phyloP scores from a whole-genome alignment of 345 rosid species.

The Hypericum perforatum region DNA sequence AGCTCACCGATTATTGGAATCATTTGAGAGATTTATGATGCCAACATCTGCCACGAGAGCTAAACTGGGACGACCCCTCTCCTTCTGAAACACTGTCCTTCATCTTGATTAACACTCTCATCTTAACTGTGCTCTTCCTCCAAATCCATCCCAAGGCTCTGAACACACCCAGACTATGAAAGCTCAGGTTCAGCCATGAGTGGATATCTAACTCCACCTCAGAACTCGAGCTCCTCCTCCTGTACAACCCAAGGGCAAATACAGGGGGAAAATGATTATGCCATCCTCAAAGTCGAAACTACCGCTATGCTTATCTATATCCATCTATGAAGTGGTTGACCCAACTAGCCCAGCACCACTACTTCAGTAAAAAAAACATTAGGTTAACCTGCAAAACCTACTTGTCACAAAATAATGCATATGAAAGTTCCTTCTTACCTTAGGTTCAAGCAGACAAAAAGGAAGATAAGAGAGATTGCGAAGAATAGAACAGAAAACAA shows the following conservation, averaged over 20 bases:
- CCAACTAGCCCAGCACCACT: constrained; percentile 35
- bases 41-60: too few relatives aligned
- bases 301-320: constrained; percentile 55
- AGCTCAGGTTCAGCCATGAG: constrained; percentile 45
- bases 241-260: constrained; percentile 64
- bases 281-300: constrained; percentile 46
- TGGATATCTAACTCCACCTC: constrained; percentile 41
- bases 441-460: constrained; percentile 10
- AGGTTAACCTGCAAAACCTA: constrained; percentile 24
- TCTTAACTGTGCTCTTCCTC: constrained; percentile 18
- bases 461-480: constrained; percentile 13
- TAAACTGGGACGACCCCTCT: too few relatives aligned
- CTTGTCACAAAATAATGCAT: constrained; percentile 24
- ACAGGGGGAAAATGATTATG: constrained; percentile 68
- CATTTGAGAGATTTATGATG: too few relatives aligned
- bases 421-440: constrained; percentile 13
- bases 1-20: too few relatives aligned
- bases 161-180: constrained; percentile 28
- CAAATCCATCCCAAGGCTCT: constrained; percentile 23
- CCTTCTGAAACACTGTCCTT: too few relatives aligned
- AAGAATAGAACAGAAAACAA: constrained; percentile 12
- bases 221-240: constrained; percentile 53
- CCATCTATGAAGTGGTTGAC: constrained; percentile 28
- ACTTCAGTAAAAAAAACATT: constrained; percentile 22
- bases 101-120: too few relatives aligned